A percentile compares a stretch with the other conserved stretches of the same genome.
Evolutionary conservation across 352 stramenopile species (phyloP).

Genomic region (Pythium phragmitis): DNA sequence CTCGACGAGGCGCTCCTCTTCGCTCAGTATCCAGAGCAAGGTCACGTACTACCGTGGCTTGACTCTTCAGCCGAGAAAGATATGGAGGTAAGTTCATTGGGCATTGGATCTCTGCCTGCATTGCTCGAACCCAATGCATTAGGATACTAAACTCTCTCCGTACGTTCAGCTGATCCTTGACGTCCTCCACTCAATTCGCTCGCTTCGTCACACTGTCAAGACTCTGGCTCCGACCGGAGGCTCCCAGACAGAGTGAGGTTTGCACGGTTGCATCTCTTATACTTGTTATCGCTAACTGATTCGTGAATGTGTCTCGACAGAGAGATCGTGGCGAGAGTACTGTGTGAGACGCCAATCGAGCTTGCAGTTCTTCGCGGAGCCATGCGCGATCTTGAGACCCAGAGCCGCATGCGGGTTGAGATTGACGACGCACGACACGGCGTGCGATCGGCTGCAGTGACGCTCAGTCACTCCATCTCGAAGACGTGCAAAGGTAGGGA

Average conservation of each 20-base stretch:
- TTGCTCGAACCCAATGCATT: slow-evolving; percentile 1
- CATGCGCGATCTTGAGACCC: slow-evolving; percentile 21
- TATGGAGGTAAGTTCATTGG: slow-evolving; percentile 25
- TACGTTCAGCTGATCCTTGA: slow-evolving; percentile 64
- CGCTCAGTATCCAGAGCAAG: slow-evolving; percentile 80
- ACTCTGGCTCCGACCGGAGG: slow-evolving; percentile 52
- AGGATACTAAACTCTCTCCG: not conserved
- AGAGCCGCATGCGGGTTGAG: slow-evolving; percentile 17
- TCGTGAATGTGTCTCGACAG: not conserved
- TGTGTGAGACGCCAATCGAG: slow-evolving; percentile 8
- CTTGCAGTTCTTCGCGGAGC: slow-evolving; percentile 8
- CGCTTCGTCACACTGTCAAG: slow-evolving; percentile 84
- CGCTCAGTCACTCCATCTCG: slow-evolving; percentile 30
- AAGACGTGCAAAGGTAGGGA: slow-evolving; percentile 30
- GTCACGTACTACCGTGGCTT: slow-evolving; percentile 46
- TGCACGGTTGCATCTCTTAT: not conserved
- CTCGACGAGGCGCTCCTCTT: slow-evolving; percentile 62
- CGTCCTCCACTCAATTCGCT: slow-evolving; percentile 93
- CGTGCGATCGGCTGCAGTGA: not conserved
- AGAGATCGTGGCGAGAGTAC: slow-evolving; percentile 12
- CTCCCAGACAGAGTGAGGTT: slow-evolving; percentile 17
- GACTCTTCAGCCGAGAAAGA: slow-evolving; percentile 17
- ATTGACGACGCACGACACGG: not conserved
- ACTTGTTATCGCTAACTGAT: not conserved
- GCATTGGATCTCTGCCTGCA: not conserved